Evolutionary conservation across 805 yeast genomes (phyloP).

Genomic region (Candida schatavii): DNA sequence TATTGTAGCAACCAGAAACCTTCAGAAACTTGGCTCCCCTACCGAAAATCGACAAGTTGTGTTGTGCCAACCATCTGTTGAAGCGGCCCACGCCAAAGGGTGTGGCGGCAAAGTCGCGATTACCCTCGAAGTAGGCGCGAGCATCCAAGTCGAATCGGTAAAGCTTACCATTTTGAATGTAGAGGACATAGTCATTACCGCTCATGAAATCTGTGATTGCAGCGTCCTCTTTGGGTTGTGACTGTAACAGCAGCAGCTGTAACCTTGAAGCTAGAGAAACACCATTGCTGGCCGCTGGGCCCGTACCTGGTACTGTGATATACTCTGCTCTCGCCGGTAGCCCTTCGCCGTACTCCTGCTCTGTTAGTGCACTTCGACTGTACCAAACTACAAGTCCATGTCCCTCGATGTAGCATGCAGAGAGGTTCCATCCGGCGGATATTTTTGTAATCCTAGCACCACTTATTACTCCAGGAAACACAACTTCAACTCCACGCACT

Average conservation of each 20-base stretch:
- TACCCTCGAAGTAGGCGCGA: slow-evolving; percentile 12
- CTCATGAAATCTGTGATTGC: slow-evolving; percentile 52
- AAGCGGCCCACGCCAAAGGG: slow-evolving; percentile 25
- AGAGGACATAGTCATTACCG: slow-evolving; percentile 52
- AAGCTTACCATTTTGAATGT: slow-evolving; percentile 45
- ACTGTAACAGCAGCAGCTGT: no score
- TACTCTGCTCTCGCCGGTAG: slow-evolving; percentile 33
- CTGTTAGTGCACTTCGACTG: slow-evolving; percentile 20
- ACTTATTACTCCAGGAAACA: slow-evolving; percentile 27
- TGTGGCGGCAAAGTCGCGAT: slow-evolving; percentile 10
- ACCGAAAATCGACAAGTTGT: slow-evolving; percentile 13
- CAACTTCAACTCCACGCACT: slow-evolving; percentile 41
- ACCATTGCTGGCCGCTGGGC: slow-evolving; percentile 5
- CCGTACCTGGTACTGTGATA: slow-evolving; percentile 39
- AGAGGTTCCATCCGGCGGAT: slow-evolving; percentile 67
- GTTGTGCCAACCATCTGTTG: slow-evolving; percentile 25
- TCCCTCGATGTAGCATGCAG: slow-evolving; percentile 46
- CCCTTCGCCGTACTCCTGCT: slow-evolving; percentile 16
- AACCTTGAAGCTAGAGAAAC: no score
- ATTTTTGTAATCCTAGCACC: slow-evolving; percentile 35
- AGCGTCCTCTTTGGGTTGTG: no score
- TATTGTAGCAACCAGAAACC: slow-evolving; percentile 52
- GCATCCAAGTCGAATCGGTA: slow-evolving; percentile 32
- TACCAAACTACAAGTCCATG: slow-evolving; percentile 64
- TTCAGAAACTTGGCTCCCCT: slow-evolving; percentile 40